A percentile compares a stretch with the other conserved stretches of the same genome.
phyloP scores from a whole-genome alignment of 345 rosid species.

The Combretum micranthum region DNA sequence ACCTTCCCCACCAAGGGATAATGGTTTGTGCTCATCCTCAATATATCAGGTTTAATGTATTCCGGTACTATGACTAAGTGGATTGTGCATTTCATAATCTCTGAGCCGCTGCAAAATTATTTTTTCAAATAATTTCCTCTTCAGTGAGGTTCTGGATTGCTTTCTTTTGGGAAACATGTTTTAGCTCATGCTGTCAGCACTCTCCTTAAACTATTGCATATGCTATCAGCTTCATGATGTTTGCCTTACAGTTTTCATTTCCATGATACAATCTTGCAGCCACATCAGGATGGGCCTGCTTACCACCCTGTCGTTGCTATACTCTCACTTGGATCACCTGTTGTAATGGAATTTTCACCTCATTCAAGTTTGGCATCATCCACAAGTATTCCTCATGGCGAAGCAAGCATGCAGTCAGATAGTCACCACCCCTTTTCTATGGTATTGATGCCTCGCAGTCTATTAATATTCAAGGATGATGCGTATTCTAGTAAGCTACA shows the following conservation, averaged over 20 bases:
- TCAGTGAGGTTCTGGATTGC: too few species aligned
- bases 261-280: slow-evolving; percentile 38
- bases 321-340: slow-evolving; percentile 76
- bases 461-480: slow-evolving; percentile 77
- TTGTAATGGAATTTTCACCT: slow-evolving; percentile 76
- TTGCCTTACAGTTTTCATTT: slow-evolving; percentile 2
- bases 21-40: slow-evolving; percentile 41
- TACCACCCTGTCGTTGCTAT: slow-evolving; percentile 88
- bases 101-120: not conserved
- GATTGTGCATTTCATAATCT: not conserved
- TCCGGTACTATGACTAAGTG: not conserved
- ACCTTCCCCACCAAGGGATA: slow-evolving; percentile 80
- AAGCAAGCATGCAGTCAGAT: slow-evolving; percentile 18
- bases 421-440: slow-evolving; percentile 50
- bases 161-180: too few species aligned
- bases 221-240: not conserved
- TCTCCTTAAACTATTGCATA: too few species aligned
- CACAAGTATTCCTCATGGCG: slow-evolving; percentile 9
- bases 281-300: slow-evolving; percentile 95
- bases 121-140: too few species aligned
- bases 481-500: slow-evolving; percentile 51
- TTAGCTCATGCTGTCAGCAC: too few species aligned
- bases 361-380: slow-evolving; percentile 46
- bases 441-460: slow-evolving; percentile 70
- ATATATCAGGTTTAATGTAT: not conserved